Evolutionary conservation across 2,329 filamentous ascomycete species (phyloP), one percentile per base, ranked within the genome.

Genomic region (Orbilia blumenaviensis): DNA sequence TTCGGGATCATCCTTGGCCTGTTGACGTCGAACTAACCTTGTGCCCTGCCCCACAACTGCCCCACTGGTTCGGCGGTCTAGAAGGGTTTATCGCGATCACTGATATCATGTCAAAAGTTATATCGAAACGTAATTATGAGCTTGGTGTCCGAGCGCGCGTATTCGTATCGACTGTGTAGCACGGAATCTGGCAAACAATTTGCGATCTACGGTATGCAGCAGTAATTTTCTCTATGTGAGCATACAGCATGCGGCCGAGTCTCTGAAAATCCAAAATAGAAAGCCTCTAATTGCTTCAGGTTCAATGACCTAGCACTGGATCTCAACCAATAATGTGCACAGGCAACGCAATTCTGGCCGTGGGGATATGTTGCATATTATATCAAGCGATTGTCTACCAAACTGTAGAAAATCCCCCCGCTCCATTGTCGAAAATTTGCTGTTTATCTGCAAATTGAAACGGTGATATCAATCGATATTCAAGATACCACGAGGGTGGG

Each of bases 1-100:
- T 25, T 71, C 58, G 42, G 46, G 67, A 36, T 46, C 14, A 38
- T 52, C 69, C 61, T 50, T 32, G 44, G 25, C 56, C n/a, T 38
- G 60, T 72, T 62, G 62, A 74, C 54, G 62, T 52, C 44, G 52
- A 62, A 61, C 64, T 61, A 60, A 64, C 48, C 34, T 66, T 56
- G 29, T 61, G 52, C 52, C n/a, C 60, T 41, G 69, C 61, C 62
- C 69, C 69, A 74, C 69, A 74, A 18, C 32, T 8, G 52, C 54
- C 44, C 69, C 52, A 67, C 69, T 42, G 32, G 41, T n/a, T 50
- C 62, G 69, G 50, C 50, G 42, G 67, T 64, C 60, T 58, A 54
- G 66, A 71, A 63, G 42, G 29, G 29, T 62, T 56, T 71, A 58
- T 72, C 67, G 67, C 67, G 60, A 72, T 66, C 48, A 42, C 21